These are phyloP conservation scores for Solanum sparsipilum DNA, from an alignment of 257 asterid genomes.

Conservation along the genomic window DNA sequence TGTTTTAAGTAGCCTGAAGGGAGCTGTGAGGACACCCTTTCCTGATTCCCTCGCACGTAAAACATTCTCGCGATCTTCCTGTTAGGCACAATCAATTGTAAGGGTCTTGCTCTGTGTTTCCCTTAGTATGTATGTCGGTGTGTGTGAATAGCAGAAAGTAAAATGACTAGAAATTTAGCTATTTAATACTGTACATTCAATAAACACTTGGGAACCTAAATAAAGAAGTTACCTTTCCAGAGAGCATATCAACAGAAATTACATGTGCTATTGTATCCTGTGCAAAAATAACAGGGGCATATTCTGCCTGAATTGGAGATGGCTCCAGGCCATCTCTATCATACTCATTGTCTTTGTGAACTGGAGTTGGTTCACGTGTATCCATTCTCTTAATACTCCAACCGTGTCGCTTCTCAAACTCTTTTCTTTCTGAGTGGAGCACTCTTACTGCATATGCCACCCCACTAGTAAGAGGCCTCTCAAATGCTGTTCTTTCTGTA, in stretches of 20 bases:
- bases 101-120: not conserved
- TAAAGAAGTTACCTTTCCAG: slow-evolving; percentile 65
- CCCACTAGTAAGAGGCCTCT: slow-evolving; percentile 97
- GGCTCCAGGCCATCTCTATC: slow-evolving; percentile 56
- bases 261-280: slow-evolving; percentile 96
- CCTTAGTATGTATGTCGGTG: not conserved
- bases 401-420: slow-evolving; percentile 74
- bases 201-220: not conserved
- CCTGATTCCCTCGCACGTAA: slow-evolving; percentile 94
- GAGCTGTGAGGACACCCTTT: slow-evolving; percentile 97
- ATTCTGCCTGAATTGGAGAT: slow-evolving; percentile 85
- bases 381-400: slow-evolving; percentile 94
- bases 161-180: not conserved
- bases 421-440: slow-evolving; percentile 67
- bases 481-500: slow-evolving; percentile 83
- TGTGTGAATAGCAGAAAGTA: not conserved
- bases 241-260: slow-evolving; percentile 86
- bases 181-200: not conserved
- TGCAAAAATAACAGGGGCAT: slow-evolving; percentile 95
- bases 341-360: slow-evolving; percentile 82
- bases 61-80: slow-evolving; percentile 98
- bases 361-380: slow-evolving; percentile 67
- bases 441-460: slow-evolving; percentile 97
- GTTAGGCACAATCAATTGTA: slow-evolving; percentile 15
- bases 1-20: slow-evolving; percentile 82